Conservation (phyloP, 73 alveolate species). For the Paramecium biaurelia region DNA sequence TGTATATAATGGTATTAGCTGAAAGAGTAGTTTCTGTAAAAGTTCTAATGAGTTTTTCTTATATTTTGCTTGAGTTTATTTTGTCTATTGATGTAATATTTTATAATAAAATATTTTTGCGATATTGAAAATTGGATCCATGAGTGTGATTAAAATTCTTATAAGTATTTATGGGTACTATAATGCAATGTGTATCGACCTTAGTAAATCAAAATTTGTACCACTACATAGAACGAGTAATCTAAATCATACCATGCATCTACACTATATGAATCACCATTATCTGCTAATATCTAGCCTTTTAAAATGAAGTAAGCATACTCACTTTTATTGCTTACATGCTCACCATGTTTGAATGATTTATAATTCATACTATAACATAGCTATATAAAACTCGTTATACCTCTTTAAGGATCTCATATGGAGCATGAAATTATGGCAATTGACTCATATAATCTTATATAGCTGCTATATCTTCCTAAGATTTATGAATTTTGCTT, state of each 20-base stretch:
- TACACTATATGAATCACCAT: background rate
- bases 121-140: background rate
- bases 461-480: constrained; percentile 29
- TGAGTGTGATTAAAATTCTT: background rate
- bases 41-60: background rate
- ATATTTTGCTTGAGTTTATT: constrained; percentile 28
- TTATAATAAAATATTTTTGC: background rate
- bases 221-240: constrained; percentile 14
- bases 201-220: background rate
- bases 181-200: constrained; percentile 41
- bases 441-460: constrained; percentile 13
- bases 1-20: background rate
- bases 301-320: background rate
- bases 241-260: constrained; percentile 41
- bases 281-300: constrained; percentile 34
- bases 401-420: constrained; percentile 19
- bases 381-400: background rate
- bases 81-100: background rate
- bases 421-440: constrained; percentile 26
- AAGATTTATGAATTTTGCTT: background rate
- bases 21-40: background rate
- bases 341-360: background rate
- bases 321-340: background rate
- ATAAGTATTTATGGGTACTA: background rate
- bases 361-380: constrained; percentile 14